Evolutionary conservation across 2,329 filamentous ascomycete genomes (phyloP).

Genomic region (Trichoderma citrinoviride): DNA sequence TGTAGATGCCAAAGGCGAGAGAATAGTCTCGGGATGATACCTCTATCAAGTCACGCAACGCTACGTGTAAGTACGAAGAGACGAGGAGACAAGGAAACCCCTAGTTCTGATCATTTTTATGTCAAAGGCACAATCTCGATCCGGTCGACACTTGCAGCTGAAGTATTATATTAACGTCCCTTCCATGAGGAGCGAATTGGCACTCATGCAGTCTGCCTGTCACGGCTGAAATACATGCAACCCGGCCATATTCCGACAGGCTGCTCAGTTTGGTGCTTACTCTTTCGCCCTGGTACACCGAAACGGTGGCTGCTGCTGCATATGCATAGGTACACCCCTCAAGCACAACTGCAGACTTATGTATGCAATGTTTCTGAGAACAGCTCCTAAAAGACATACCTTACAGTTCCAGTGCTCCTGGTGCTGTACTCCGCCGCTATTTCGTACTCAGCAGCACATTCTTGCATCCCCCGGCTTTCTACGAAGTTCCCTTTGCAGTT

Average conservation of each 20-base stretch:
- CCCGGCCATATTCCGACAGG: conserved; percentile 12
- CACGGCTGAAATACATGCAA: not conserved
- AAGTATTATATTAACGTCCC: not conserved
- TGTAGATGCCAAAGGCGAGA: not conserved
- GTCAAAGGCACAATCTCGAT: conserved; percentile 7
- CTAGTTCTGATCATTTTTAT: not conserved
- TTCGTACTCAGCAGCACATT: too few relatives aligned
- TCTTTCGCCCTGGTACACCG: not conserved
- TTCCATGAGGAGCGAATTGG: not conserved
- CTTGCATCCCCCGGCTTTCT: not conserved
- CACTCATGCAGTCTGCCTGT: conserved; percentile 3
- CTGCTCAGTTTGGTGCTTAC: not conserved
- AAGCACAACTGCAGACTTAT: not conserved
- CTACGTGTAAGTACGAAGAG: not conserved
- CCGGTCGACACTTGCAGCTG: conserved; percentile 1
- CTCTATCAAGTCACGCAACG: not conserved
- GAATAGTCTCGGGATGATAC: not conserved
- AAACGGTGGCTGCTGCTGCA: not conserved
- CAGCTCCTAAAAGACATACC: not conserved
- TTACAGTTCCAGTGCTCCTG: not conserved
- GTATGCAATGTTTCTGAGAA: not conserved
- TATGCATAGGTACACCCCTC: not conserved
- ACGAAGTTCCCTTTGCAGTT: not conserved
- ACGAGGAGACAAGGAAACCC: not conserved
- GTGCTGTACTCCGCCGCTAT: too few relatives aligned